Conservation (phyloP, 192 early-diverging fungal species). For the Mortierella antarctica region DNA sequence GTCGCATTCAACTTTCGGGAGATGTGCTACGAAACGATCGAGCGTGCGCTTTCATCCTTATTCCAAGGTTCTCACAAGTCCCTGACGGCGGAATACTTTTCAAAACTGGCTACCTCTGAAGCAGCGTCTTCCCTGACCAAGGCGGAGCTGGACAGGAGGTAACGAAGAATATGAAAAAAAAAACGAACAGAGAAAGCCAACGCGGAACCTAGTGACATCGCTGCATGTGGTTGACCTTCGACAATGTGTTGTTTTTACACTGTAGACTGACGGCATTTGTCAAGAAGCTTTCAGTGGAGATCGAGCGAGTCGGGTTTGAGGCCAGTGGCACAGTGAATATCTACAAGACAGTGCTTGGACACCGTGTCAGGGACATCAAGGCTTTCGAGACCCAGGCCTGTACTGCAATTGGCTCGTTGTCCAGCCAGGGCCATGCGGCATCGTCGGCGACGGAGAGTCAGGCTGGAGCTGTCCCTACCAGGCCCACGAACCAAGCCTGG, state of each 20-base stretch:
- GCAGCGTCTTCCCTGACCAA: not conserved
- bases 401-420: not conserved
- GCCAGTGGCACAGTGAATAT: slow-evolving; percentile 19
- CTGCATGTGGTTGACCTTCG: not conserved
- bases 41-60: not conserved
- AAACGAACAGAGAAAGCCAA: not conserved
- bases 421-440: too few species aligned
- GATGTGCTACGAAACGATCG: slow-evolving; percentile 38
- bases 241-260: not conserved
- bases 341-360: slow-evolving; percentile 29
- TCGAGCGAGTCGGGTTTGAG: slow-evolving; percentile 40
- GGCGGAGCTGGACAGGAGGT: slow-evolving; percentile 12
- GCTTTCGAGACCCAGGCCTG: slow-evolving; percentile 34
- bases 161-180: not conserved
- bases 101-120: not conserved
- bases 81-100: slow-evolving; percentile 22
- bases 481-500: slow-evolving; percentile 14
- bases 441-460: not conserved
- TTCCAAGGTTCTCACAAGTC: slow-evolving; percentile 28
- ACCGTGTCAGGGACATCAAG: slow-evolving; percentile 42
- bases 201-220: not conserved
- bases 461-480: not conserved
- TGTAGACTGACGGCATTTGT: slow-evolving; percentile 21
- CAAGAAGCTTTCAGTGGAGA: slow-evolving; percentile 17
- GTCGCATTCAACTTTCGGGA: slow-evolving; percentile 28